Evolutionary conservation across 2,329 filamentous ascomycete species (phyloP).

Genomic region (Dactylonectria macrodidyma): DNA sequence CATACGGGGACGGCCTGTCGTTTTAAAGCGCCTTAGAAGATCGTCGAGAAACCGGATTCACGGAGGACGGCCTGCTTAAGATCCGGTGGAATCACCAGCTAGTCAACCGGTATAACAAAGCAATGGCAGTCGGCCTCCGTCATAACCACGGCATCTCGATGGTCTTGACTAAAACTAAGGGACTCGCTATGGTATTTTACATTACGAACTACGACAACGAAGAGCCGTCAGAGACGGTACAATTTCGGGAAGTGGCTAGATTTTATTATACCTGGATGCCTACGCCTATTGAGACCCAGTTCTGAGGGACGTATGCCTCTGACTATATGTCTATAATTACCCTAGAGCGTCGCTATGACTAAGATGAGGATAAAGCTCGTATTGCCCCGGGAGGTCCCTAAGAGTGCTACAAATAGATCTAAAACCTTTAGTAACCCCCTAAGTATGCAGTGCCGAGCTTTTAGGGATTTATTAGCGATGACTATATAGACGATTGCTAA

Average conservation of each 20-base stretch:
- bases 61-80: too few species aligned
- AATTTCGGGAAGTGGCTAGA: not conserved
- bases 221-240: conserved; percentile 11
- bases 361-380: conserved; percentile 2
- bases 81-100: too few species aligned
- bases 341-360: conserved; percentile 12
- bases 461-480: conserved; percentile 29
- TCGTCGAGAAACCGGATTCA: too few species aligned
- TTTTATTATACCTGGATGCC: conserved; percentile 7
- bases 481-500: not conserved
- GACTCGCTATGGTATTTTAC: conserved; percentile 20
- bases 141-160: conserved; percentile 20
- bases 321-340: conserved; percentile 23
- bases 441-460: conserved; percentile 24
- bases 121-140: conserved; percentile 23
- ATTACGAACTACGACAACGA: conserved; percentile 23
- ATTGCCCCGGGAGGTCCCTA: conserved; percentile 7
- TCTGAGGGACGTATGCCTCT: conserved; percentile 8
- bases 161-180: conserved; percentile 14
- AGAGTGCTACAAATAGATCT: conserved; percentile 19
- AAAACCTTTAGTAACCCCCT: conserved; percentile 22
- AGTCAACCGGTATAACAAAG: not conserved
- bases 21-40: too few species aligned
- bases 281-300: not conserved
- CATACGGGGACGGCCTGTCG: too few species aligned